phyloP scores from a whole-genome alignment of 129 eudicot species.

The Chrysanthemum makinoi region DNA sequence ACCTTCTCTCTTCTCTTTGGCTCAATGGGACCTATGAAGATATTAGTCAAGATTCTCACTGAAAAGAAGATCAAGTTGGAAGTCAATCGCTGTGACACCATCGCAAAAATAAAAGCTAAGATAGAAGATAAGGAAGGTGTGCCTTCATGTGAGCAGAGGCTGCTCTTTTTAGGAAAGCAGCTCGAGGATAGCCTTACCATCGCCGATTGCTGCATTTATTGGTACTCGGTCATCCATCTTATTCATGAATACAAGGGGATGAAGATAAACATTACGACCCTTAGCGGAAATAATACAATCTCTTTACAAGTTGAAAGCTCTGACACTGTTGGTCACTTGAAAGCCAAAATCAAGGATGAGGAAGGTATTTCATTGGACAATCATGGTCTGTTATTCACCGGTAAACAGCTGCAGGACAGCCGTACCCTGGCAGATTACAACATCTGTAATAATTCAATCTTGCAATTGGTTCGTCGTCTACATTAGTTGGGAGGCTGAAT shows the following conservation, averaged over 20 bases:
- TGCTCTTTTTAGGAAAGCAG: too few species aligned
- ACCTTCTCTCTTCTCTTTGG: conserved; percentile 15
- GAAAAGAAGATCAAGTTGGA: background rate
- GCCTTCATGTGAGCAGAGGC: background rate
- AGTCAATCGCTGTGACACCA: background rate
- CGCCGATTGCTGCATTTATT: conserved; percentile 18
- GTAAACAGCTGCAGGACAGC: conserved; percentile 10
- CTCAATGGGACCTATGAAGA: background rate
- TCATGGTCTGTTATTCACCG: background rate
- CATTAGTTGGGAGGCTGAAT: too few species aligned
- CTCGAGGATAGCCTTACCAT: background rate
- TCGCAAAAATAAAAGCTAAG: background rate
- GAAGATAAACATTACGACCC: background rate
- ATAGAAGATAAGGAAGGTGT: background rate
- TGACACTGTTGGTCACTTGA: background rate
- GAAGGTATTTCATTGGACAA: conserved; percentile 1
- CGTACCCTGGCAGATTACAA: conserved; percentile 15
- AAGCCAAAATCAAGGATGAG: background rate
- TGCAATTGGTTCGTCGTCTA: conserved; percentile 2
- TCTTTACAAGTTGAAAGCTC: conserved; percentile 16
- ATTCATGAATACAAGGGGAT: too few species aligned
- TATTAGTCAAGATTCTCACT: background rate
- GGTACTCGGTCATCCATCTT: conserved; percentile 10
- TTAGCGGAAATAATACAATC: conserved; percentile 12
- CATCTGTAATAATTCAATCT: conserved; percentile 10